These are phyloP conservation scores for Pestalotiopsis fici DNA, from an alignment of 2,329 filamentous ascomycete genomes.

Conservation along the genomic window DNA sequence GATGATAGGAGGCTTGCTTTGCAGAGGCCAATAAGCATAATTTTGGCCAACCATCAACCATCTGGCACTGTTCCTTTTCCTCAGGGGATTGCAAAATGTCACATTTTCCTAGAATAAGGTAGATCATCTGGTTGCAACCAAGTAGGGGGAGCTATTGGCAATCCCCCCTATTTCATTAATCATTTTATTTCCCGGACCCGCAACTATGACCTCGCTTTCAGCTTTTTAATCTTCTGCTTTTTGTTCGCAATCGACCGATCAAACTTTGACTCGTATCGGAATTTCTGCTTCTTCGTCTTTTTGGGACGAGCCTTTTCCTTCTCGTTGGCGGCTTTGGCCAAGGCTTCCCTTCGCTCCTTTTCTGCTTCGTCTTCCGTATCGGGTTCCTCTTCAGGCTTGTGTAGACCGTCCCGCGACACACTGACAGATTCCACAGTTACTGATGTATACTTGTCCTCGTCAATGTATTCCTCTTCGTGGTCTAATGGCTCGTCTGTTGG, in stretches of 20 bases:
- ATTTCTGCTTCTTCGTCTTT: slow-evolving; percentile 88
- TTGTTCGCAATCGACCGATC: slow-evolving; percentile 75
- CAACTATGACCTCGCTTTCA: slow-evolving; percentile 3
- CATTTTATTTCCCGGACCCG: background rate
- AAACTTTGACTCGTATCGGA: slow-evolving; percentile 86
- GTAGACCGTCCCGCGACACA: slow-evolving; percentile 72
- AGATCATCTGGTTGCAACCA: background rate
- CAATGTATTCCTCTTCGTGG: slow-evolving; percentile 90
- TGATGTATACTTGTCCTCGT: slow-evolving; percentile 94
- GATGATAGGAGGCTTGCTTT: slow-evolving; percentile 1
- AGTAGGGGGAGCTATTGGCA: background rate
- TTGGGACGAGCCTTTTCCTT: slow-evolving; percentile 62
- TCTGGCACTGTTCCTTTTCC: background rate
- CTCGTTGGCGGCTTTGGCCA: slow-evolving; percentile 34
- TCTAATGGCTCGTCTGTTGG: slow-evolving; percentile 57
- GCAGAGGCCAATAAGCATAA: background rate
- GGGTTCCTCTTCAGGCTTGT: slow-evolving; percentile 49
- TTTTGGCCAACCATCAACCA: background rate
- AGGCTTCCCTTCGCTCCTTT: slow-evolving; percentile 34
- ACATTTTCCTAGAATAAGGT: background rate
- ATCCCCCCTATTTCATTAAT: background rate
- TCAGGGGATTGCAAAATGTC: background rate
- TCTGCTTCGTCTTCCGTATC: slow-evolving; percentile 36
- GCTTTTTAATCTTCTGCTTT: slow-evolving; percentile 70
- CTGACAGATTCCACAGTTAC: slow-evolving; percentile 91